Percentiles rank a stretch among this genome's conserved stretches.
phyloP scores from a whole-genome alignment of 345 rosid genomes.

The Bretschneidera sinensis region DNA sequence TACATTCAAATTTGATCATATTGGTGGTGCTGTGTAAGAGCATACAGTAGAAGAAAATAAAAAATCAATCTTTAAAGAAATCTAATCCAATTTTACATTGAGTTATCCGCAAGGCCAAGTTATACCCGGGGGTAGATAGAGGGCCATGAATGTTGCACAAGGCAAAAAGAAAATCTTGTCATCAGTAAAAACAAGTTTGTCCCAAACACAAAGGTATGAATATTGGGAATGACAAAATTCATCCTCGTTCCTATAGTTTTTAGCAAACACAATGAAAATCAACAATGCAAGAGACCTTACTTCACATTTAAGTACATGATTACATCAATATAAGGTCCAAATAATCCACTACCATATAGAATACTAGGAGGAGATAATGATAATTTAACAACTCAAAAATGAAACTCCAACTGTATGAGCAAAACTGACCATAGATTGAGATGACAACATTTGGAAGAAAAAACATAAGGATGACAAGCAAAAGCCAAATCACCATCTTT shows the following conservation, averaged over 20 bases:
- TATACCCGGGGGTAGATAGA: too few species aligned
- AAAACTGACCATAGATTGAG: slow-evolving; percentile 65
- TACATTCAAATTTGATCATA: neutral
- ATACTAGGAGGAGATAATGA: too few species aligned
- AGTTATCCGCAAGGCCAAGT: too few species aligned
- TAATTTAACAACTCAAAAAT: neutral
- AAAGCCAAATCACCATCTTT: slow-evolving; percentile 83
- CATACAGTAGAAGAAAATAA: neutral
- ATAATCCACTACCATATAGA: too few species aligned
- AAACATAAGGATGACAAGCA: slow-evolving; percentile 86
- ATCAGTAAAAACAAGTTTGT: too few species aligned
- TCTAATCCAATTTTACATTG: too few species aligned
- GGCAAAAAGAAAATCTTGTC: too few species aligned
- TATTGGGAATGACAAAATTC: neutral
- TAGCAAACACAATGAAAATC: neutral
- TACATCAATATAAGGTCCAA: neutral
- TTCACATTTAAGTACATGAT: neutral
- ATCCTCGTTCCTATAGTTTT: neutral
- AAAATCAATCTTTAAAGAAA: neutral
- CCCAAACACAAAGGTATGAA: neutral
- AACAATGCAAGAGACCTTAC: neutral
- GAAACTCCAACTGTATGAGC: slow-evolving; percentile 3
- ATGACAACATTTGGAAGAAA: slow-evolving; percentile 70
- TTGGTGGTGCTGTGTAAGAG: neutral
- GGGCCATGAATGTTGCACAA: too few species aligned